phyloP scores from a whole-genome alignment of 495 filamentous ascomycete genomes.

The Clohesyomyces aquaticus region DNA sequence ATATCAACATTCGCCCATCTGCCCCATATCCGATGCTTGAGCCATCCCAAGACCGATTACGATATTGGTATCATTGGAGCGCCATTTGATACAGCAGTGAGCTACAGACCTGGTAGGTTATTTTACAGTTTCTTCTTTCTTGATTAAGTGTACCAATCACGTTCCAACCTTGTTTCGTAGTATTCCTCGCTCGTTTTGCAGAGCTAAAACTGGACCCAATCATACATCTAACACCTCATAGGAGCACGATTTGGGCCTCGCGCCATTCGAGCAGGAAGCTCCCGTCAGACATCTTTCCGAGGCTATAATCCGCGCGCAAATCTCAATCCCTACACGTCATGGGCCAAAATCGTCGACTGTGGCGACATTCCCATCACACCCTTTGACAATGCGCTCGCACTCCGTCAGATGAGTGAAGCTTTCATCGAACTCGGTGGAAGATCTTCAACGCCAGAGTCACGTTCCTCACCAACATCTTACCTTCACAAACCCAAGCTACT shows the following conservation, averaged over 20 bases:
- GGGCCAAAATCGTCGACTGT: slow-evolving; percentile 76
- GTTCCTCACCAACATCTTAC: slow-evolving; percentile 39
- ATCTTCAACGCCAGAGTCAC: slow-evolving; percentile 47
- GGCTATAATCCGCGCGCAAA: slow-evolving; percentile 77
- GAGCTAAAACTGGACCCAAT: too few species aligned
- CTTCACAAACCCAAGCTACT: slow-evolving; percentile 65
- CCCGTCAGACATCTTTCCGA: slow-evolving; percentile 55
- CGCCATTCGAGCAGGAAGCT: slow-evolving; percentile 69
- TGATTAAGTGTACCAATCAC: neutral
- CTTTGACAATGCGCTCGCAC: slow-evolving; percentile 75
- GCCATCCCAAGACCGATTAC: slow-evolving; percentile 64
- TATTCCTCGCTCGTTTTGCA: too few species aligned
- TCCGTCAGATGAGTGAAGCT: slow-evolving; percentile 76
- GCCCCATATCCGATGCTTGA: slow-evolving; percentile 72
- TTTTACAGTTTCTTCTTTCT: neutral
- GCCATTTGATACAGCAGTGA: slow-evolving; percentile 83
- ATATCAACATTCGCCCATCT: slow-evolving; percentile 82
- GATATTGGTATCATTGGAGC: slow-evolving; percentile 83
- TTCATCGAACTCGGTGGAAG: slow-evolving; percentile 67
- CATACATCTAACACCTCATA: slow-evolving; percentile 27
- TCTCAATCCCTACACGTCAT: slow-evolving; percentile 76
- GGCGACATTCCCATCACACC: slow-evolving; percentile 82
- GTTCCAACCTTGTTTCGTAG: slow-evolving; percentile 24
- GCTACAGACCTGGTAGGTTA: slow-evolving; percentile 62
- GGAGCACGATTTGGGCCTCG: slow-evolving; percentile 81